phyloP scores from a whole-genome alignment of 1,284 basidiomycete genomes.

The Ustilago nuda region DNA sequence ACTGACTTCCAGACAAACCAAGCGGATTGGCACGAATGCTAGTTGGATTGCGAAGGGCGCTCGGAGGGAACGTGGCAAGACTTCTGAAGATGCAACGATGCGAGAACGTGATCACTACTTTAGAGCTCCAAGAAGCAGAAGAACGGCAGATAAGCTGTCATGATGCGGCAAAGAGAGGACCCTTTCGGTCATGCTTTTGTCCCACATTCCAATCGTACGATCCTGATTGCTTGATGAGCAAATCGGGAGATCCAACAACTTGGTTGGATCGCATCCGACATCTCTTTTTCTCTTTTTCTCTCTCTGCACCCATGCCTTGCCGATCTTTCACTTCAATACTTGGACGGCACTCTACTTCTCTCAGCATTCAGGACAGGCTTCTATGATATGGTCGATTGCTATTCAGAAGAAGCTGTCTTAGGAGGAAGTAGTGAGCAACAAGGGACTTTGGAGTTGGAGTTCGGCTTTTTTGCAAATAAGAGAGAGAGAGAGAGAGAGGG shows the following conservation, averaged over 20 bases:
- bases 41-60: not conserved
- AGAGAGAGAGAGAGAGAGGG: slow-evolving; percentile 1
- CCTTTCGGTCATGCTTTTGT: slow-evolving; percentile 19
- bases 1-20: not conserved
- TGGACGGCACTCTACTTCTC: no score
- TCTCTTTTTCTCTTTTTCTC: not conserved
- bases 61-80: slow-evolving; percentile 6
- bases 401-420: not conserved
- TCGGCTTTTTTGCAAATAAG: not conserved
- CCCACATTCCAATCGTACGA: not conserved
- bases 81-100: not conserved
- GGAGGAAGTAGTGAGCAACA: not conserved
- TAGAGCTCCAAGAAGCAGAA: not conserved
- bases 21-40: not conserved
- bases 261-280: not conserved
- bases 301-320: not conserved
- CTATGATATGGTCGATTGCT: not conserved
- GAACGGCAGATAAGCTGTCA: slow-evolving; percentile 1
- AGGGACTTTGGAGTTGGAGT: not conserved
- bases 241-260: not conserved
- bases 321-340: no score
- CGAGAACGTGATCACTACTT: slow-evolving; percentile 4
- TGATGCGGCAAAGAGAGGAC: slow-evolving; percentile 7
- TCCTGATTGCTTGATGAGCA: not conserved
- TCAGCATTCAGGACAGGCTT: not conserved